These are phyloP conservation scores for Cyberlindnera sargentensis DNA, from an alignment of 805 yeast species.

Conservation along the genomic window DNA sequence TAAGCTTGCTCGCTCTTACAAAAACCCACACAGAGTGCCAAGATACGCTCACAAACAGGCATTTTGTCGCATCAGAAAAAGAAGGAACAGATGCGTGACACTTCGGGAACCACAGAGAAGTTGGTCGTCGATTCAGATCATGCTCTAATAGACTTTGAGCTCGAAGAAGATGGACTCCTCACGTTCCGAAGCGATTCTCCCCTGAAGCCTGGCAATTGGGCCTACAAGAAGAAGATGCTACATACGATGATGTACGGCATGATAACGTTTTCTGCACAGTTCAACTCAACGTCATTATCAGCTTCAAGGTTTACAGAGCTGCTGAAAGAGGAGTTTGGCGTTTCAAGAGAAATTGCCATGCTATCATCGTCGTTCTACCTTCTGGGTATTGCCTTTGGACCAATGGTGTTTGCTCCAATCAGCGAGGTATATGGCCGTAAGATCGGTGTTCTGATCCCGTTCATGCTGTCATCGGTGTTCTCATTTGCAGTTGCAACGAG, in stretches of 20 bases:
- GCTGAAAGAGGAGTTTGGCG: slow-evolving; percentile 30
- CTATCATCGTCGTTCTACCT: slow-evolving; percentile 54
- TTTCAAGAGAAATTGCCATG: slow-evolving; percentile 40
- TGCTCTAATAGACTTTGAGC: neutral
- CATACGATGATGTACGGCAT: slow-evolving; percentile 35
- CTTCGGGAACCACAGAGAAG: too few relatives aligned
- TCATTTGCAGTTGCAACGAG: slow-evolving; percentile 45
- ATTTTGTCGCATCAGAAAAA: neutral
- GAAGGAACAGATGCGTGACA: too few relatives aligned
- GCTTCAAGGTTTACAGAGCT: slow-evolving; percentile 29
- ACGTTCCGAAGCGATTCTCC: slow-evolving; percentile 5
- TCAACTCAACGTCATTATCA: slow-evolving; percentile 45
- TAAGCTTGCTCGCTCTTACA: too few relatives aligned
- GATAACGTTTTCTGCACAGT: slow-evolving; percentile 37
- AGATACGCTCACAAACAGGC: neutral
- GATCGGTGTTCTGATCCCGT: slow-evolving; percentile 37
- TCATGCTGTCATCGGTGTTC: slow-evolving; percentile 32
- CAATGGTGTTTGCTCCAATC: slow-evolving; percentile 52
- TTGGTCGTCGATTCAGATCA: neutral
- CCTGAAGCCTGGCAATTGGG: slow-evolving; percentile 31
- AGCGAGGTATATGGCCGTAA: slow-evolving; percentile 37
- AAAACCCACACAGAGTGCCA: too few relatives aligned
- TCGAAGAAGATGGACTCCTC: slow-evolving; percentile 12
- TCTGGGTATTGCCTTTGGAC: slow-evolving; percentile 60
- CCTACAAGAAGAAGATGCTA: slow-evolving; percentile 24